Evolutionary conservation across 2,329 filamentous ascomycete species (phyloP).

Genomic region (Microsporum ferrugineum): DNA sequence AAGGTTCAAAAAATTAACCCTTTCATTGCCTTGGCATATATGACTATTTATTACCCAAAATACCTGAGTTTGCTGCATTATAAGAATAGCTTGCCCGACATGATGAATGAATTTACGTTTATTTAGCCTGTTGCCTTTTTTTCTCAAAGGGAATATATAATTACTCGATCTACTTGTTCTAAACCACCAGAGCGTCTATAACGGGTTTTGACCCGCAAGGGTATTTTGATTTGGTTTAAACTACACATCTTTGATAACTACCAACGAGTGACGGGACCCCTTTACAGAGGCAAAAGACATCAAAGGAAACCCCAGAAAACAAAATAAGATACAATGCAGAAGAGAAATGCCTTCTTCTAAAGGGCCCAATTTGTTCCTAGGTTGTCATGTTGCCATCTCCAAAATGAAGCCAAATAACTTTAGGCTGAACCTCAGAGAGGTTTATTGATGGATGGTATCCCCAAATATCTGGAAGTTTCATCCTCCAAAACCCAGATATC

Average conservation of each 20-base stretch:
- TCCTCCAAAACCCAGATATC: not conserved
- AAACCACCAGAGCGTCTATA: not conserved
- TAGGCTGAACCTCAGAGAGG: not conserved
- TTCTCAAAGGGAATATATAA: not conserved
- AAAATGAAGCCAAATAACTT: not conserved
- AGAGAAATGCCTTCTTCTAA: not conserved
- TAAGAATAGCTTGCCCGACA: not conserved
- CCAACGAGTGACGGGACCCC: not conserved
- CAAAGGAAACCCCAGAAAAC: too few species aligned
- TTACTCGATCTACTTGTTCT: too few species aligned
- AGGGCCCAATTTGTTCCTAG: too few species aligned
- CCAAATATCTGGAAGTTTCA: not conserved
- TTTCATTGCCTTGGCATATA: too few species aligned
- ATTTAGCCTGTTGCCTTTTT: not conserved
- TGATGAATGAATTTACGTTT: not conserved
- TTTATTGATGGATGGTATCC: not conserved
- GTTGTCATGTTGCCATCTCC: too few species aligned
- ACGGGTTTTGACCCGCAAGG: not conserved
- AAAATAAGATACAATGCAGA: not conserved
- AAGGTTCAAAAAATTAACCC: too few species aligned
- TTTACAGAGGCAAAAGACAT: not conserved
- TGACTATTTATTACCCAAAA: too few species aligned
- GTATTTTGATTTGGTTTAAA: not conserved
- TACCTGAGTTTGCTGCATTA: not conserved
- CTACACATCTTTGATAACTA: not conserved